A percentile compares a stretch with the other conserved stretches of the same genome.
Conservation (phyloP, 2,329 filamentous ascomycete genomes). For the Ilyonectria mors-panacis region DNA sequence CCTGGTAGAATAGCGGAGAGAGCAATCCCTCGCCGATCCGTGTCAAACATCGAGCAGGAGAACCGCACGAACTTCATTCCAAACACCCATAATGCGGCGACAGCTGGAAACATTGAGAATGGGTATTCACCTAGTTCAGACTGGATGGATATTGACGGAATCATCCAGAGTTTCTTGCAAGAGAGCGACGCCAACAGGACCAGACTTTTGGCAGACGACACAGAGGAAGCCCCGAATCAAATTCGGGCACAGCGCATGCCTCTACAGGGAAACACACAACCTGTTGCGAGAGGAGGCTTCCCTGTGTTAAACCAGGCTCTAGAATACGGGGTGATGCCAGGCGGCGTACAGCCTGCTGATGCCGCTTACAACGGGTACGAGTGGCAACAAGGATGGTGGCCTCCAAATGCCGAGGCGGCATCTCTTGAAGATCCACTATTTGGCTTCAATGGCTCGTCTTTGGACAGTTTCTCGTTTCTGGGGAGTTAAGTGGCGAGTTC, state of each 20-base stretch:
- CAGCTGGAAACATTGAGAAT: not conserved
- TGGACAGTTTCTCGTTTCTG: slow-evolving; percentile 44
- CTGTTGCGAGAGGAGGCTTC: not conserved
- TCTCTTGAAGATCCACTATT: slow-evolving; percentile 51
- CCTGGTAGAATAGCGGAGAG: not conserved
- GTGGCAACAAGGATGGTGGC: slow-evolving; percentile 28
- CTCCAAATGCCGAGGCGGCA: slow-evolving; percentile 27
- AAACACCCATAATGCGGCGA: not conserved
- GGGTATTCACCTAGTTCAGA: slow-evolving; percentile 36
- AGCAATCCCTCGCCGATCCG: not conserved
- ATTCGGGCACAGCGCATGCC: not conserved
- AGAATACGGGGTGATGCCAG: not conserved
- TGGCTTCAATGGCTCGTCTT: slow-evolving; percentile 50
- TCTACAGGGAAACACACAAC: not conserved
- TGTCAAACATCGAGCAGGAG: not conserved
- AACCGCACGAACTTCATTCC: not conserved
- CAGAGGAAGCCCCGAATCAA: not conserved
- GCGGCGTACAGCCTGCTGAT: not conserved
- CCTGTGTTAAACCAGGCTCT: not conserved
- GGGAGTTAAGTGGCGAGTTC: slow-evolving; percentile 18
- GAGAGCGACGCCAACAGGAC: slow-evolving; percentile 32
- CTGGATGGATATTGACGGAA: slow-evolving; percentile 54
- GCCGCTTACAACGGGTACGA: not conserved
- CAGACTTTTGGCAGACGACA: not conserved
- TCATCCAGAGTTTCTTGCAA: slow-evolving; percentile 54